A percentile compares a stretch with the other conserved stretches of the same genome.
phyloP scores from a whole-genome alignment of 164 flowering plant species.

The Piper betle region DNA sequence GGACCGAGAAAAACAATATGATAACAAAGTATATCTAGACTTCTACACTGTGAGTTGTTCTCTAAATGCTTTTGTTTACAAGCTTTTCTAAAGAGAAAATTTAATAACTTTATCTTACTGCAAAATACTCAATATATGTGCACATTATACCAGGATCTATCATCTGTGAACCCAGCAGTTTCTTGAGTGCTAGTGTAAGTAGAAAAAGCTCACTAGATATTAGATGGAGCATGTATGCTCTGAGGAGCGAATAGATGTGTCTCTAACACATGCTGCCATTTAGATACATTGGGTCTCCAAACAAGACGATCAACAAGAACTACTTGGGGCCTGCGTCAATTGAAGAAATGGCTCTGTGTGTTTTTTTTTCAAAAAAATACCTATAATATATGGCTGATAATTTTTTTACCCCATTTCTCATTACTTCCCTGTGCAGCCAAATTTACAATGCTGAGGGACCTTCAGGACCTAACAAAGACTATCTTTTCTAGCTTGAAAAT shows the following conservation, averaged over 20 bases:
- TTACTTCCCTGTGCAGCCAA: constrained; percentile 44
- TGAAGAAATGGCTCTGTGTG: constrained; percentile 79
- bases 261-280: constrained; percentile 4
- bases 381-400: too few species aligned
- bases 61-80: too few species aligned
- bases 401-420: background rate
- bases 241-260: background rate
- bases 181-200: constrained; percentile 86
- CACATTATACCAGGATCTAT: constrained; percentile 37
- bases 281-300: constrained; percentile 80
- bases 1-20: constrained; percentile 96
- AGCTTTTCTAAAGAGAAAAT: background rate
- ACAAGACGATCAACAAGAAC: constrained; percentile 54
- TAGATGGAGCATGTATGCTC: background rate
- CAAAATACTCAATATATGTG: background rate
- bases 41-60: constrained; percentile 77
- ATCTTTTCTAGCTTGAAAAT: constrained; percentile 72
- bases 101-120: background rate
- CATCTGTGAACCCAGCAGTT: constrained; percentile 40
- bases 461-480: constrained; percentile 94
- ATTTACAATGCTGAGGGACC: constrained; percentile 79
- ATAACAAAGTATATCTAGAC: constrained; percentile 63
- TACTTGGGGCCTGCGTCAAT: constrained; percentile 86
- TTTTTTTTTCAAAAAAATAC: background rate
- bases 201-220: background rate